Percentiles rank a stretch among this genome's conserved stretches.
These are phyloP conservation scores for Santalum album DNA, from an alignment of 164 flowering plant species.

Conservation along the genomic window DNA sequence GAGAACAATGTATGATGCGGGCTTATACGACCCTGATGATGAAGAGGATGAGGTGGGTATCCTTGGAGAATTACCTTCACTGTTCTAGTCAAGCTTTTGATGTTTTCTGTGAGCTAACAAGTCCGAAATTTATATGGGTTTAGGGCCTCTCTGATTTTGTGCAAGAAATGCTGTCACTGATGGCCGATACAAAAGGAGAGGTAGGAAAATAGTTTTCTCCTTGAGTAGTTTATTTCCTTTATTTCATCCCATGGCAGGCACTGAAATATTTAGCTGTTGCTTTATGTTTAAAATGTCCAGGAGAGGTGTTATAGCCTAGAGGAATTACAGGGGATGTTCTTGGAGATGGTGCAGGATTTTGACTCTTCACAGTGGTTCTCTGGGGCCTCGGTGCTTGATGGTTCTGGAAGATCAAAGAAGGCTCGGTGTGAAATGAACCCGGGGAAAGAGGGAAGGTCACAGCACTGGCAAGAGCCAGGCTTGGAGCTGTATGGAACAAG, in stretches of 20 bases:
- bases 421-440: constrained; percentile 9
- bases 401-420: constrained; percentile 18
- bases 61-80: no score
- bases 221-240: neutral
- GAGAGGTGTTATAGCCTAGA: constrained; percentile 30
- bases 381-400: constrained; percentile 4
- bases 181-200: constrained; percentile 33
- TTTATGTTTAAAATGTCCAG: constrained; percentile 12
- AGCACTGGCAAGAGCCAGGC: no score
- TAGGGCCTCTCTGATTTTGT: constrained; percentile 56
- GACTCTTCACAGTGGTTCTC: constrained; percentile 8
- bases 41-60: constrained; percentile 52
- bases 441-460: neutral
- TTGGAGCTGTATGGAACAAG: no score
- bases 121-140: neutral
- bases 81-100: no score
- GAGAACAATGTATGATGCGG: constrained; percentile 65
- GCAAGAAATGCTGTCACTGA: constrained; percentile 46
- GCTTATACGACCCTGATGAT: constrained; percentile 48
- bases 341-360: constrained; percentile 34
- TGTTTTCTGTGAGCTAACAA: no score
- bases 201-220: constrained; percentile 14
- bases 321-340: constrained; percentile 44
- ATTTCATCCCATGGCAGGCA: neutral
- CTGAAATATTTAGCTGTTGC: neutral